These are phyloP conservation scores for Wallacemonas sp. DNA, from an alignment of 208 protist genomes.

Conservation along the genomic window DNA sequence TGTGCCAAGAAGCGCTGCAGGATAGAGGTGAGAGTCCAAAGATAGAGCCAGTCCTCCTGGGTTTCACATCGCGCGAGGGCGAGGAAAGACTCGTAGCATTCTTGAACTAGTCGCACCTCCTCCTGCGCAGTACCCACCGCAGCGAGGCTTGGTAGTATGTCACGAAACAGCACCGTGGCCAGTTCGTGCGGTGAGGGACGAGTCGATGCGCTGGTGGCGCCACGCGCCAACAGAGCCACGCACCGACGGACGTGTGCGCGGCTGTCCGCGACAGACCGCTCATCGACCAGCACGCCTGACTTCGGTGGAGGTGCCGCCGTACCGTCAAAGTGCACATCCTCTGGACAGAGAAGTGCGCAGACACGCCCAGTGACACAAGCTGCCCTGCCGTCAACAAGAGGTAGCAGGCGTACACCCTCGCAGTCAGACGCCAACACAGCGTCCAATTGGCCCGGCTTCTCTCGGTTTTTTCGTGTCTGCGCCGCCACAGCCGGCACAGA, in stretches of 20 bases:
- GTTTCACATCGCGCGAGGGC: conserved; percentile 23
- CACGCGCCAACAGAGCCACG: too few relatives aligned
- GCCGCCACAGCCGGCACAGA: background rate
- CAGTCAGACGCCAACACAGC: background rate
- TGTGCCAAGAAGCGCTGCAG: conserved; percentile 52
- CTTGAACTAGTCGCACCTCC: conserved; percentile 67
- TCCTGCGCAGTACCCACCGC: conserved; percentile 42
- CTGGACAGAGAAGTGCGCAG: background rate
- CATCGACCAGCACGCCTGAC: too few relatives aligned
- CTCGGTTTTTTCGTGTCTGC: background rate
- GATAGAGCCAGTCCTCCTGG: conserved; percentile 55
- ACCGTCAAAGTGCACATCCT: background rate
- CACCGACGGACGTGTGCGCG: too few relatives aligned
- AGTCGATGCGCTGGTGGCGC: too few relatives aligned
- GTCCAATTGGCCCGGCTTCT: background rate
- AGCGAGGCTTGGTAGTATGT: conserved; percentile 43
- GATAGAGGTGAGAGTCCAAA: conserved; percentile 50
- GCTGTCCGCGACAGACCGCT: too few relatives aligned
- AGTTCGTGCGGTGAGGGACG: conserved; percentile 17
- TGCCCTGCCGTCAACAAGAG: background rate
- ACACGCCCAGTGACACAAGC: background rate
- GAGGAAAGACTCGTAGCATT: conserved; percentile 52
- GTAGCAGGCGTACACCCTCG: background rate
- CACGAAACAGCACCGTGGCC: conserved; percentile 36
- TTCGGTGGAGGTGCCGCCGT: background rate